phyloP scores from a whole-genome alignment of 2,329 filamentous ascomycete genomes.

The Coniochaeta sp. region DNA sequence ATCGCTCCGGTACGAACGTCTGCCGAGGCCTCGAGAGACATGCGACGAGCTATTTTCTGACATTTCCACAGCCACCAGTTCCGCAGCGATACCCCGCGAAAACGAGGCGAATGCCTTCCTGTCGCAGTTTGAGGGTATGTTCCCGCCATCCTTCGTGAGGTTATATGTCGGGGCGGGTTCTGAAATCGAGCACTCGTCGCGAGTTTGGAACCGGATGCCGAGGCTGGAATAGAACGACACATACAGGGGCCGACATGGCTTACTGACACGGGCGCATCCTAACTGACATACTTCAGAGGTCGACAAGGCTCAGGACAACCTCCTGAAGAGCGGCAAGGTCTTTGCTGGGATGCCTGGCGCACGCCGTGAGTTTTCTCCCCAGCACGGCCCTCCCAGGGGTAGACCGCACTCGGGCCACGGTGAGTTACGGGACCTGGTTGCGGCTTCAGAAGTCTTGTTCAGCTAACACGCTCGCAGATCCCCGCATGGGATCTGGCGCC shows the following conservation, averaged over 20 bases:
- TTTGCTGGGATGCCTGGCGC: constrained; percentile 53
- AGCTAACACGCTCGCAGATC: constrained; percentile 44
- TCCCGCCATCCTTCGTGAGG: background rate
- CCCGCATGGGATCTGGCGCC: constrained; percentile 58
- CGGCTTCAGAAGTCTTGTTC: constrained; percentile 14
- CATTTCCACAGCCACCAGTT: constrained; percentile 22
- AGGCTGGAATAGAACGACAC: background rate
- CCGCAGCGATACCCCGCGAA: constrained; percentile 23
- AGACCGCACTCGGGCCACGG: constrained; percentile 51
- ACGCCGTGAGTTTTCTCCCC: constrained; percentile 75
- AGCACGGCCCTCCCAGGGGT: constrained; percentile 43
- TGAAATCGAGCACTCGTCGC: background rate
- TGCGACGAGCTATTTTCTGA: constrained; percentile 1
- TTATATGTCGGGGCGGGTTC: background rate
- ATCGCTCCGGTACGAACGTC: constrained; percentile 18
- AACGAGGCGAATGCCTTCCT: constrained; percentile 23
- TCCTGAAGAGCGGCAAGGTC: constrained; percentile 94
- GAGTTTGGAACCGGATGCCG: background rate
- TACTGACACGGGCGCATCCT: constrained; percentile 5
- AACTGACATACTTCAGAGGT: constrained; percentile 60
- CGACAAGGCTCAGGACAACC: constrained; percentile 89
- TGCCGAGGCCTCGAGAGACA: background rate
- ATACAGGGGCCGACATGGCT: too few relatives aligned
- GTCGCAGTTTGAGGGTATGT: constrained; percentile 30
- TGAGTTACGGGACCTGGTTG: constrained; percentile 32